Evolutionary conservation across 106 monocot species (phyloP), one percentile per base, ranked within the genome.

Genomic region (Acorus gramineus): DNA sequence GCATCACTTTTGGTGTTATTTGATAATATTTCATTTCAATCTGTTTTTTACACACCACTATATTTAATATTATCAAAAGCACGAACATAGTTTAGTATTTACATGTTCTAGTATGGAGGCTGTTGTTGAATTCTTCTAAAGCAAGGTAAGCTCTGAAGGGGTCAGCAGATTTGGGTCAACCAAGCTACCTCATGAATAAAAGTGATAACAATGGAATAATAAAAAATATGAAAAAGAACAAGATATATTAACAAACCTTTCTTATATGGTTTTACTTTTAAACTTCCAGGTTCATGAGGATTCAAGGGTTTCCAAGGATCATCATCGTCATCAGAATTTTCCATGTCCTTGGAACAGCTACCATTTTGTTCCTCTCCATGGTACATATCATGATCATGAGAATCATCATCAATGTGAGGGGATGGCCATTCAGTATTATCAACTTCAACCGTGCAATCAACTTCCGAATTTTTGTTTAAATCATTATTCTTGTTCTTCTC

Each of bases 281-380:
- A 71, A 59, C 76, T 80, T 55, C 95, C 95, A 70, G 77, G 78
- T 76, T 96, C 90, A 79, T 96, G 82, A 69, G 95, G 95, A 80
- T 96, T 83, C 64, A 96, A 74, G 74, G 90, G 90, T 60, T 82
- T 87, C 95, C 95, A 96, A 44, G 95, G 90, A 74, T 90, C 86
- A 14, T 62, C 55, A 9, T 82, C 84, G 56, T 67, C 69, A 14
- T 94, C 93, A 53, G 75, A 78, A 74, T 85, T 77, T 71, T 80
- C 76, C 7, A 43, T 55, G 52, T 2, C 28, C 73, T 79, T 49
- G 55, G 80, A 71, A 80, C 43, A 65, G 63, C 72, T 77, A 72
- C 59, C 53, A 65, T 66, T 50, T 62, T 66, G 63, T 68, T 75
- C 71, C 5, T 76, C 79, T 70, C 57, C 73, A 70, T 78, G 62